Evolutionary conservation across 2,329 filamentous ascomycete genomes (phyloP), one percentile per base, ranked within the genome.

Genomic region (Botrytis hyacinthi): DNA sequence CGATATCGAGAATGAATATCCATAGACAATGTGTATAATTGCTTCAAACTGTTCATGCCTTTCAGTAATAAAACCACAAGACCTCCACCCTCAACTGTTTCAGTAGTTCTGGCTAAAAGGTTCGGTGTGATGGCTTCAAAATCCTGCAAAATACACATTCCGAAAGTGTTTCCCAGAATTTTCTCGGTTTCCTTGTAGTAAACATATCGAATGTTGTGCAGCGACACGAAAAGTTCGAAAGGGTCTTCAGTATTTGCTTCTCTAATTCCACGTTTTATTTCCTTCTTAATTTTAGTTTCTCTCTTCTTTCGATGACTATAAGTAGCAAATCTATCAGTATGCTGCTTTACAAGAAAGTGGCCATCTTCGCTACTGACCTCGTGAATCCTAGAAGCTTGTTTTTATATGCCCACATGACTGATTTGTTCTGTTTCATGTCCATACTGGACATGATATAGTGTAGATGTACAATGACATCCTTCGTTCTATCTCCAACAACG

Each of bases 141-240:
- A 81, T 99, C 96, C 83, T 99, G 96, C 78, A 99, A 85, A 77
- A 99, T 97, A 82, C 94, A 98, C 93, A 98, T 98, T 81, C 95
- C 95, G 81, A 96, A 99, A 61, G 96, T 99, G 83, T 98, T 97
- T 82, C 96, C 96, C 73, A 98, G 84, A 81, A 99, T 98, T 87
- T 98, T 98, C 80, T 99, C 96, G 42, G 96, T 98, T 85, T 99
- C 96, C 84, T 99, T 99, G 87, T 99, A 99, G 87, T 97, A 99
- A 73, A 96, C 94, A 88, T 99, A 99, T 83, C 96, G 93, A 82
- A 99, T 97, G 83, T 98, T 94, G 85, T 98, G 93, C 73, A 97
- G 90, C 74, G 94, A 96, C 79, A 98, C 92, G 84, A 98, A 99
- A 72, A 98, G 89, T 84, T 99, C 96, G 85, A 99, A 99, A 0